Evolutionary conservation across 768 basidiomycete genomes (phyloP).

Genomic region (Tricholoma furcatifolium): DNA sequence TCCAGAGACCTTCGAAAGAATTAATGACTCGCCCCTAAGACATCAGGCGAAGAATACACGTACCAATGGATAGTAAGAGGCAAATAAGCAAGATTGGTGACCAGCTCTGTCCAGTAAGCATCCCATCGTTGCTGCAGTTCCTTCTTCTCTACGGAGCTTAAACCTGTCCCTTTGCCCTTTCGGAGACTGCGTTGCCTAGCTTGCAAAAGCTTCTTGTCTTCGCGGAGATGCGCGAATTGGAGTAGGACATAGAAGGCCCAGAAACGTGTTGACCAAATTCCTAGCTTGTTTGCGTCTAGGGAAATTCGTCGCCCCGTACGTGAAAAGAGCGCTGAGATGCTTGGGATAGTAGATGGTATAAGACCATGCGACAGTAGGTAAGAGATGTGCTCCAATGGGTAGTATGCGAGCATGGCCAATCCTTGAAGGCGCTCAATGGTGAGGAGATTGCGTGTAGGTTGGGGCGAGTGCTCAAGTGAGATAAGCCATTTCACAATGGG

Average conservation of each 20-base stretch:
- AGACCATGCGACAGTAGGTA: constrained; percentile 64
- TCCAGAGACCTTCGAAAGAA: constrained; percentile 57
- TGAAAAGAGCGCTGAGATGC: constrained; percentile 41
- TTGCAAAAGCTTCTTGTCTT: constrained; percentile 62
- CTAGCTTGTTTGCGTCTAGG: constrained; percentile 47
- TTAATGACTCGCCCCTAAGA: neutral
- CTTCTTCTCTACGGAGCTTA: constrained; percentile 48
- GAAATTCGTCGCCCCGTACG: constrained; percentile 38
- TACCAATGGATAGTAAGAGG: constrained; percentile 87
- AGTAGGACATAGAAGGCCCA: constrained; percentile 81
- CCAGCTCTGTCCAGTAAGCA: constrained; percentile 67
- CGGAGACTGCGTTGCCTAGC: constrained; percentile 53
- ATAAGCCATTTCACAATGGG: constrained; percentile 82
- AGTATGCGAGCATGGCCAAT: constrained; percentile 77
- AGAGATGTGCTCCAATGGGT: constrained; percentile 74
- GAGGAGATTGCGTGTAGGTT: constrained; percentile 66
- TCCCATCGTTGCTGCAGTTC: constrained; percentile 62
- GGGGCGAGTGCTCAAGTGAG: constrained; percentile 67
- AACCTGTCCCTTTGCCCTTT: constrained; percentile 53
- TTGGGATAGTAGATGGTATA: constrained; percentile 53
- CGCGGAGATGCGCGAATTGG: constrained; percentile 70
- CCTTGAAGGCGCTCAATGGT: constrained; percentile 81
- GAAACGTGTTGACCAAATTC: constrained; percentile 74
- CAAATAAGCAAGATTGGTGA: constrained; percentile 74
- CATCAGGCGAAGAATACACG: constrained; percentile 17